phyloP scores from a whole-genome alignment of 2,329 filamentous ascomycete species.

The Aureobasidium sp. region DNA sequence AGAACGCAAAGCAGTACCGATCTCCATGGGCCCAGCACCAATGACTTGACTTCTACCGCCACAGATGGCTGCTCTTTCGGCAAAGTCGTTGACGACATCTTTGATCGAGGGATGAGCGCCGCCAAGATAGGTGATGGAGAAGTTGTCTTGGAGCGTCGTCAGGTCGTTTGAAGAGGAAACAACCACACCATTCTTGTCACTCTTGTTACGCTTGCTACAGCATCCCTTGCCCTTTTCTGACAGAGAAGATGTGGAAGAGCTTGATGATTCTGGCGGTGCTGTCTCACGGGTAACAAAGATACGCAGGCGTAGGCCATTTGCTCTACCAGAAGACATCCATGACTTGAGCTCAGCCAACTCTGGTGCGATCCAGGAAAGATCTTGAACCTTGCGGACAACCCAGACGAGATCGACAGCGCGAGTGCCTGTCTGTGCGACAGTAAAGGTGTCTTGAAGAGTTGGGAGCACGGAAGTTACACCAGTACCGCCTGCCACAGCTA shows the following conservation, averaged over 20 bases:
- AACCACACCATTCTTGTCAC: neutral
- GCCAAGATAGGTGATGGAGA: constrained; percentile 6
- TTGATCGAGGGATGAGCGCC: constrained; percentile 10
- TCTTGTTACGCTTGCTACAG: neutral
- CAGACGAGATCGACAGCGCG: constrained; percentile 13
- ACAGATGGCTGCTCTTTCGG: constrained; percentile 3
- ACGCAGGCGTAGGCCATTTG: neutral
- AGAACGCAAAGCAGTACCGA: constrained; percentile 10
- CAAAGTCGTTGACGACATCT: constrained; percentile 9
- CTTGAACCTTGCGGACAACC: constrained; percentile 11
- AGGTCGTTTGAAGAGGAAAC: neutral
- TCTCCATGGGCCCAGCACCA: constrained; percentile 11
- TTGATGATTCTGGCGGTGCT: neutral
- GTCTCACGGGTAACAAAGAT: constrained; percentile 14
- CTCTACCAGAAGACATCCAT: neutral
- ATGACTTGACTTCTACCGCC: constrained; percentile 12
- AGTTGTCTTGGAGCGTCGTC: neutral
- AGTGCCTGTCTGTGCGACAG: neutral
- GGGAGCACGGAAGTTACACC: constrained; percentile 64
- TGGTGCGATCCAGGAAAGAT: constrained; percentile 11
- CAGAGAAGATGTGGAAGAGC: neutral
- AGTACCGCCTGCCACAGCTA: constrained; percentile 38
- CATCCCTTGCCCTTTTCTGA: constrained; percentile 4
- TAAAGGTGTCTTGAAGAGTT: constrained; percentile 48
- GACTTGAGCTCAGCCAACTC: constrained; percentile 10